Base-by-base conservation (phyloP, 2,329 filamentous ascomycete species). In the Thielaviopsis euricoi region DNA sequence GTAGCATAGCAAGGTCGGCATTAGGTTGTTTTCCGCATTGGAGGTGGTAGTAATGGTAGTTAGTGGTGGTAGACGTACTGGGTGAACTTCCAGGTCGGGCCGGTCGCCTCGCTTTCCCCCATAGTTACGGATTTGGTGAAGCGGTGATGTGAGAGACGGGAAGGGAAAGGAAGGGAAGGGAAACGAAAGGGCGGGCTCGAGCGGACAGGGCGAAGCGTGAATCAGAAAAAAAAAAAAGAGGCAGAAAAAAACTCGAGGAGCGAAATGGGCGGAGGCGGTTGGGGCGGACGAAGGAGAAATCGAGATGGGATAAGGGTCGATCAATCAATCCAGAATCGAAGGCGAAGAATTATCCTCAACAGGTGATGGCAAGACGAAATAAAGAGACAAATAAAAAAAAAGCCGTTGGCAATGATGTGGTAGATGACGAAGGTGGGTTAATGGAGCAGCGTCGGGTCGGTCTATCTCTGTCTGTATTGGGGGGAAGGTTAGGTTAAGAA, bases 41-140 rank as follows among this genome's bases (percentile, higher is more conserved):
- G 33, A 21, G 40, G 23, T 51, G 51, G 56, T 59, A 61, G 56
- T 59, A 57, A 6, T 19, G 17, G 4, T 12, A 19, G 23, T n/a
- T 51, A 58, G 55, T 59, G 58, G 43, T 53, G 50, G 57, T 58
- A 53, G 58, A 79, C 89, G 74, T 87, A 95, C 90, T 97, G 91
- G 73, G 91, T 97, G 77, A 97, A 97, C 80, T 97, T 97, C 91
- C 91, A 97, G 75, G 90, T 97, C 71, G 90, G 90, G 76, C 88
- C 85, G 79, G 83, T 89, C 75, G 86, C 80, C 77, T 95, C 89
- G 77, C 85, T 86, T 82, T 96, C 90, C 78, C 93, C 90, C 90
- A 97, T 96, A 77, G 85, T 91, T 50, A 56, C 52, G 26, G 81
- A 86, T 65, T 79, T 85, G 58, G 82, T 87, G 40, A 43, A 52